Conservation (phyloP, 345 rosid genomes). For the Syzygium grande region DNA sequence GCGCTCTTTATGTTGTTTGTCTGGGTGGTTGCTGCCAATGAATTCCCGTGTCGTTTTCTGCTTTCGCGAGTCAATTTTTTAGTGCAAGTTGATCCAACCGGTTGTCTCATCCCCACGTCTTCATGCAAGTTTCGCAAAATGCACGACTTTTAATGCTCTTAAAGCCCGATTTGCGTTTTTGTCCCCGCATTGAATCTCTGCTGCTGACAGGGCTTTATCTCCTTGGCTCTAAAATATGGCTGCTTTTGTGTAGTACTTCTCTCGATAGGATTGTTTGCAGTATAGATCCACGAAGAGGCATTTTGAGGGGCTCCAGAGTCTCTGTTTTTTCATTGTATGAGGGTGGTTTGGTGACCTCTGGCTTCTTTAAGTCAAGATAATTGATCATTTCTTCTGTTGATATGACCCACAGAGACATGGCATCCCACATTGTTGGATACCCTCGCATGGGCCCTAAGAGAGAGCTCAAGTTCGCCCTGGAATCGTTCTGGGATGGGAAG, state of each 20-base stretch:
- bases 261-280: not conserved
- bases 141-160: not conserved
- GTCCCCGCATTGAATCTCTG: not conserved
- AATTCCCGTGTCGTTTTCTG: not conserved
- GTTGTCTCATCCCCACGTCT: not conserved
- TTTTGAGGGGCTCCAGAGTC: not conserved
- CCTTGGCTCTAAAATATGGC: not conserved
- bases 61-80: not conserved
- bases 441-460: constrained; percentile 99
- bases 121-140: not conserved
- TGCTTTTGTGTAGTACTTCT: not conserved
- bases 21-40: not conserved
- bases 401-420: constrained; percentile 46
- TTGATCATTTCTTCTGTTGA: not conserved
- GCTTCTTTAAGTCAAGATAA: not conserved
- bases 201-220: not conserved
- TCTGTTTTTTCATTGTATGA: not conserved
- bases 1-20: not conserved
- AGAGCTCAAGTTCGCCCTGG: constrained; percentile 96
- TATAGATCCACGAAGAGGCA: not conserved
- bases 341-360: not conserved
- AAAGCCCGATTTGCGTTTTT: not conserved
- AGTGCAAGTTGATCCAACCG: not conserved
- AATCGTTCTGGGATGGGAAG: constrained; percentile 97
- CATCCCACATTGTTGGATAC: constrained; percentile 96